Conservation (phyloP, 139 green algal genomes). For the Pseudopediastrum boryanum region DNA sequence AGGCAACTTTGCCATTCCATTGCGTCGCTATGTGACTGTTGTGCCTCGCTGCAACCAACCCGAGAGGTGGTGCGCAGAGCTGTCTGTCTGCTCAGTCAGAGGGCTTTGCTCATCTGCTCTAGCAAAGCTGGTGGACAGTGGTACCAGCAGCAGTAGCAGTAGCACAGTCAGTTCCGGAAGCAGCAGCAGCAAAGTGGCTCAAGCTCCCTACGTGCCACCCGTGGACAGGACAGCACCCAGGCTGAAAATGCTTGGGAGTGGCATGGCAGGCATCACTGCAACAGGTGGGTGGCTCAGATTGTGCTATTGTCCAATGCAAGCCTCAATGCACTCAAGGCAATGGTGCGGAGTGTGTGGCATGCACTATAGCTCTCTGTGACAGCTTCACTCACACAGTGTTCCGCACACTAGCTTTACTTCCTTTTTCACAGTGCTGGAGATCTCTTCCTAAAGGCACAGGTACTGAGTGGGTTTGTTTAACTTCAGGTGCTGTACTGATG, state of each 20-base stretch:
- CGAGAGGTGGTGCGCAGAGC: slow-evolving; percentile 24
- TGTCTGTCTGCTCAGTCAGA: slow-evolving; percentile 26
- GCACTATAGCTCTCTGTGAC: too few relatives aligned
- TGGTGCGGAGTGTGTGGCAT: too few relatives aligned
- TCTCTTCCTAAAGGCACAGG: too few relatives aligned
- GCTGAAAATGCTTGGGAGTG: slow-evolving; percentile 33
- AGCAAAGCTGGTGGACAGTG: too few relatives aligned
- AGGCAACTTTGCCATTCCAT: slow-evolving; percentile 23
- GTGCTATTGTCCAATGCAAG: too few relatives aligned
- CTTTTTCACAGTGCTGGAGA: too few relatives aligned
- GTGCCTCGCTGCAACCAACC: background rate
- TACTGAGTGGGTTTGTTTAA: too few relatives aligned
- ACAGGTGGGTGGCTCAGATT: background rate
- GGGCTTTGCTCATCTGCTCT: slow-evolving; percentile 11
- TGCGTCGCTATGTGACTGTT: slow-evolving; percentile 16
- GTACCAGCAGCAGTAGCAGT: slow-evolving; percentile 13
- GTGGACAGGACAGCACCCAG: slow-evolving; percentile 35
- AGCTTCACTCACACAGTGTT: too few relatives aligned
- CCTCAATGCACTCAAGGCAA: too few relatives aligned
- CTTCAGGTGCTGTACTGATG: slow-evolving; percentile 35
- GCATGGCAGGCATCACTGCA: slow-evolving; percentile 28
- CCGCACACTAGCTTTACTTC: too few relatives aligned
- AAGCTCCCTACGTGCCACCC: slow-evolving; percentile 2
- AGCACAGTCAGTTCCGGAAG: too few relatives aligned
- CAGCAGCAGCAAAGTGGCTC: too few relatives aligned